phyloP scores from a whole-genome alignment of 192 early-diverging fungal genomes.

The Borealophlyctis nickersoniae region DNA sequence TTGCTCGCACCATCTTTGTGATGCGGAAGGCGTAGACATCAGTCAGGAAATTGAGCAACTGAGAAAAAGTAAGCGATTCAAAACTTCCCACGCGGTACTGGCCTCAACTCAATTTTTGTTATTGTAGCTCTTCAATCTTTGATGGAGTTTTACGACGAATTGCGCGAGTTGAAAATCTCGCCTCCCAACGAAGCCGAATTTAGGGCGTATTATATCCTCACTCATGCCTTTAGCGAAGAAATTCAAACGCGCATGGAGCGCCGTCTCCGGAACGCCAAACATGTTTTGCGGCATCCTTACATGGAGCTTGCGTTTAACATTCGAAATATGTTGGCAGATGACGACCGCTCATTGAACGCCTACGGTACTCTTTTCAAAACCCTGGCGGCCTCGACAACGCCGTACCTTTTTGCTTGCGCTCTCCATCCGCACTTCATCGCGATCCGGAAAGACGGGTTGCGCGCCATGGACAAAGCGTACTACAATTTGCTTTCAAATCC shows the following conservation, averaged over 20 bases:
- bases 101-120: background rate
- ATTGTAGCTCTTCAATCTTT: constrained; percentile 72
- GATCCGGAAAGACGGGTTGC: constrained; percentile 70
- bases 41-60: constrained; percentile 89
- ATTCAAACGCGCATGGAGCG: constrained; percentile 62
- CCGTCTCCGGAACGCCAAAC: constrained; percentile 49
- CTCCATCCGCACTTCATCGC: constrained; percentile 70
- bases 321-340: constrained; percentile 52
- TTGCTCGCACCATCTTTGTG: constrained; percentile 70
- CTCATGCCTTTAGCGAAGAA: constrained; percentile 70
- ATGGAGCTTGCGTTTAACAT: constrained; percentile 72
- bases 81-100: constrained; percentile 8
- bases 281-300: constrained; percentile 50
- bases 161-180: constrained; percentile 43
- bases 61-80: constrained; percentile 63
- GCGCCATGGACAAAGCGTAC: constrained; percentile 61
- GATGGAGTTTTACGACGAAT: constrained; percentile 84
- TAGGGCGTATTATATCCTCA: constrained; percentile 80
- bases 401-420: constrained; percentile 76
- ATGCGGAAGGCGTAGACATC: constrained; percentile 61
- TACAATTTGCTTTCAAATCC: constrained; percentile 50
- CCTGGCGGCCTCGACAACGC: constrained; percentile 51
- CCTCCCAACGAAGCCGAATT: constrained; percentile 87
- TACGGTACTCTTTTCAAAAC: constrained; percentile 73
- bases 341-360: constrained; percentile 51